Evolutionary conservation across 352 stramenopile genomes (phyloP), one percentile per base, ranked within the genome.

Genomic region (Phytophthora podocarpi): DNA sequence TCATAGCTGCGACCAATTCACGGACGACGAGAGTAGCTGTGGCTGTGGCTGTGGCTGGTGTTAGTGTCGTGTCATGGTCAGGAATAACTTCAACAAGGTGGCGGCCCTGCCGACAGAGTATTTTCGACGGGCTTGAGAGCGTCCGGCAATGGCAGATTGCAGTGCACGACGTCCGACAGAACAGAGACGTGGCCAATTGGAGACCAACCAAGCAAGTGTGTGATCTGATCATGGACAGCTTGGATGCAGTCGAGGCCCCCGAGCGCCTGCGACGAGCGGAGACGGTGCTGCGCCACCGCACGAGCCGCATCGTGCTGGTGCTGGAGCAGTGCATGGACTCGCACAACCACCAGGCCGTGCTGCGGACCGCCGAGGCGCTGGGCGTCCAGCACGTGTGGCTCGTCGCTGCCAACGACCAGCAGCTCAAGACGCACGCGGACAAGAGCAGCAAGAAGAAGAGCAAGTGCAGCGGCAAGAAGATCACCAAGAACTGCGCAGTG

Each of bases 341-440:
- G 21, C 81, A 93, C 61, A 90, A 97, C 59, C 89, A 97, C 68
- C 82, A 96, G 48, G 87, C 91, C 30, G 89, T 97, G 59, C 78
- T 98, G 51, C 88, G 91, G 10, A 98, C 96, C 15, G 91, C 90
- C 7, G 93, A 98, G 78, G 90, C 90, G 16, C 67, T 98, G 32
- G 95, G 95, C n/a, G 80, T 98, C 5, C 93, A 98, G 78, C 76
- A 97, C 64, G 89, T 98, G 21, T 98, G 80, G 79, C 72, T 91
- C 52, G 81, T 90, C 54, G 70, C 80, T 34, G 54, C 80, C 45
- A 91, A 91, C 48, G 67, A 78, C 48, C 67, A 71, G 31, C 81
- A 90, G 53, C 67, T 87, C 40, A 90, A 90, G 62, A 85, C 75
- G 37, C 78, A 90, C 62, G 69, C 73, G 31, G 54, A 60, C 47